Percentiles rank a stretch among this genome's conserved stretches.
These are phyloP conservation scores for Populus hybrid DNA, from an alignment of 441 rosid genomes.

Conservation along the genomic window DNA sequence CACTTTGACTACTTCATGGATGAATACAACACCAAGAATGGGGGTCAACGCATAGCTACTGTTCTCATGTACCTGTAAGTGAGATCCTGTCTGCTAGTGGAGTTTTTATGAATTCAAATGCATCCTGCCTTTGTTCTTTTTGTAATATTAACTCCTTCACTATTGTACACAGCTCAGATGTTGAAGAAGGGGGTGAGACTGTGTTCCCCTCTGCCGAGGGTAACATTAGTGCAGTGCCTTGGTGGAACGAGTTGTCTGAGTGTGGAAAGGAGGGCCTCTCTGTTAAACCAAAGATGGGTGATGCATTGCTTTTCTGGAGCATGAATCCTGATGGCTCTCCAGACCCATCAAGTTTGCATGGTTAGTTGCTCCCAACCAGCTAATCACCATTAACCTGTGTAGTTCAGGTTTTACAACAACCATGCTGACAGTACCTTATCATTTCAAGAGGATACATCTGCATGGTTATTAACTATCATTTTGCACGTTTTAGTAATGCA, in stretches of 20 bases:
- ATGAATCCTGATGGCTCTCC: constrained; percentile 79
- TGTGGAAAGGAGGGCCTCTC: constrained; percentile 84
- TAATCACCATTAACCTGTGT: not conserved
- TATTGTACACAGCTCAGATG: constrained; percentile 65
- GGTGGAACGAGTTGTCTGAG: constrained; percentile 88
- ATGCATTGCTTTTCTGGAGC: constrained; percentile 93
- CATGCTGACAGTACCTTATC: not conserved
- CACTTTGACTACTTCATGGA: constrained; percentile 89
- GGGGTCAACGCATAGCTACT: constrained; percentile 95
- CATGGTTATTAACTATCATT: not conserved
- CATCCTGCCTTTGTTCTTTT: not conserved
- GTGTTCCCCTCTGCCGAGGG: constrained; percentile 77
- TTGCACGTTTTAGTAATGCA: not conserved
- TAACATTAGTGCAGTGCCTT: constrained; percentile 71
- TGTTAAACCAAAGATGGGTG: constrained; percentile 85
- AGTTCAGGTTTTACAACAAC: constrained; percentile 12
- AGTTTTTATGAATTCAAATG: not conserved
- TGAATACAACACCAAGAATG: constrained; percentile 72
- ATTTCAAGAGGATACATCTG: not conserved
- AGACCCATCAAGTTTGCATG: constrained; percentile 88
- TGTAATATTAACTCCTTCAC: constrained; percentile 1
- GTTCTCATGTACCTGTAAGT: constrained; percentile 95
- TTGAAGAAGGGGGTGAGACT: constrained; percentile 98
- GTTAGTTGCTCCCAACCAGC: constrained; percentile 35
- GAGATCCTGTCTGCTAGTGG: not conserved